These are phyloP conservation scores for Buxus sempervirens DNA, from an alignment of 164 flowering plant genomes.

Conservation along the genomic window DNA sequence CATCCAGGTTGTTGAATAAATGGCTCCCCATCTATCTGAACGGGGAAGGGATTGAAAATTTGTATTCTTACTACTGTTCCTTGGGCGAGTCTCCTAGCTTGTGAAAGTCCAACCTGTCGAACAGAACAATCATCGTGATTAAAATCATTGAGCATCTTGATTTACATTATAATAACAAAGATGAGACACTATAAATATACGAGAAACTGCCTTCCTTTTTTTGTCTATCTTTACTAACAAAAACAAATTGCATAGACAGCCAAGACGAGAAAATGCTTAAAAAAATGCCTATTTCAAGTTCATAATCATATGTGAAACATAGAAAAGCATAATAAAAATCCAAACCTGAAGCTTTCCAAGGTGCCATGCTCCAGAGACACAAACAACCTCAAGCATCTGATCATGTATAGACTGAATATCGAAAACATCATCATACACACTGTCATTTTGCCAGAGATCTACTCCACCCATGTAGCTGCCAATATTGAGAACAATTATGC, in stretches of 20 bases:
- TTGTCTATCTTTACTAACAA: too few species aligned
- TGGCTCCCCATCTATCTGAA: slow-evolving; percentile 86
- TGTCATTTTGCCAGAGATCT: slow-evolving; percentile 76
- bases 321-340: not conserved
- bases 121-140: slow-evolving; percentile 8
- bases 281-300: too few species aligned
- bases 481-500: slow-evolving; percentile 69
- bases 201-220: too few species aligned
- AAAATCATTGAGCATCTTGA: not conserved
- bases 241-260: too few species aligned
- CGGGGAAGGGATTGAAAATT: slow-evolving; percentile 55
- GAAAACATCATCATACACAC: slow-evolving; percentile 69
- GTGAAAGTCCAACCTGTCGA: slow-evolving; percentile 71
- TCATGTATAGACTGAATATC: slow-evolving; percentile 67
- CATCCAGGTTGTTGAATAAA: slow-evolving; percentile 65
- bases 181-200: too few species aligned
- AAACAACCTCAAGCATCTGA: slow-evolving; percentile 69
- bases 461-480: slow-evolving; percentile 85
- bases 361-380: slow-evolving; percentile 73
- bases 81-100: slow-evolving; percentile 68
- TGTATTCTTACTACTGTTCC: slow-evolving; percentile 48
- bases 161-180: too few species aligned
- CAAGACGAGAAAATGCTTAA: too few species aligned
- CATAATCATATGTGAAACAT: not conserved
- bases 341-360: slow-evolving; percentile 79